Percentiles rank a stretch among this genome's conserved stretches.
Conservation (phyloP, 2,329 filamentous ascomycete species). For the Myriosclerotinia duriaeana region DNA sequence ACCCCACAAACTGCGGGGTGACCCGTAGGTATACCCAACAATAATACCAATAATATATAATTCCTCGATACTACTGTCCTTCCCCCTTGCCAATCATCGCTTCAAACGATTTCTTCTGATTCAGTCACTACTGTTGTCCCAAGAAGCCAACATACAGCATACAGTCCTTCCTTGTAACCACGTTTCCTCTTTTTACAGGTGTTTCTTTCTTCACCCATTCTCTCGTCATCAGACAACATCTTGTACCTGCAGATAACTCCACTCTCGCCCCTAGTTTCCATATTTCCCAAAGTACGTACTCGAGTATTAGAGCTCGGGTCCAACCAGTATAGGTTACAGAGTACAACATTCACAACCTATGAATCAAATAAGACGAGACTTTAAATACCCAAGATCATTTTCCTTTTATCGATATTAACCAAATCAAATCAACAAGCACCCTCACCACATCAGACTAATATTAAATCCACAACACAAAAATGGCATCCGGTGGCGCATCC, state of each 20-base stretch:
- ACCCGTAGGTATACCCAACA: too few relatives aligned
- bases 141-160: background rate
- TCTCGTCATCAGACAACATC: slow-evolving; percentile 13
- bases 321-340: background rate
- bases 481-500: slow-evolving; percentile 47
- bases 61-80: background rate
- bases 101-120: background rate
- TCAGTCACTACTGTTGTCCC: background rate
- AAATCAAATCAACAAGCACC: background rate
- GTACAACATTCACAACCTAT: background rate
- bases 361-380: background rate
- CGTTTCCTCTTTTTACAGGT: slow-evolving; percentile 13
- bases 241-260: slow-evolving; percentile 12
- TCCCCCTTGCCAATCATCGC: background rate
- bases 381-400: background rate
- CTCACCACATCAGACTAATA: background rate
- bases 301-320: background rate
- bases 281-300: background rate
- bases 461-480: slow-evolving; percentile 31
- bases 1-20: slow-evolving; percentile 15
- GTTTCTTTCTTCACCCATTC: background rate
- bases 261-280: slow-evolving; percentile 7
- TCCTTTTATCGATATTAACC: background rate
- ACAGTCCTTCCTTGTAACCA: slow-evolving; percentile 5
- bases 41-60: background rate